Evolutionary conservation across 2,329 filamentous ascomycete genomes (phyloP).

Genomic region (Aspergillus hortae): DNA sequence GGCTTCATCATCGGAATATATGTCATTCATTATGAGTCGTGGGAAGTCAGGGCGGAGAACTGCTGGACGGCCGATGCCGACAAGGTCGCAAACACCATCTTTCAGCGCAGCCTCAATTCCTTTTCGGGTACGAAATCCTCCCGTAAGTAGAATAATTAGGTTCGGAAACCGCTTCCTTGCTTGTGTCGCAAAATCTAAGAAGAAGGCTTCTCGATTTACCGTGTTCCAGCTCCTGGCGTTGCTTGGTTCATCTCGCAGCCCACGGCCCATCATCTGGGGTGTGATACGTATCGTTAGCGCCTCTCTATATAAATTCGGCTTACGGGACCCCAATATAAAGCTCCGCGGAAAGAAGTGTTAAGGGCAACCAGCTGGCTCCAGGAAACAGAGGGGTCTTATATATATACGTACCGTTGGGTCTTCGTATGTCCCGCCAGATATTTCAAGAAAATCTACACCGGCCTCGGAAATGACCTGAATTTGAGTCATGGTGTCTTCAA

Average conservation of each 20-base stretch:
- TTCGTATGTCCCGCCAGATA: constrained; percentile 60
- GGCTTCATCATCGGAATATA: background rate
- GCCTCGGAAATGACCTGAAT: constrained; percentile 42
- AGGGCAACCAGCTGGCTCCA: background rate
- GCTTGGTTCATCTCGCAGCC: background rate
- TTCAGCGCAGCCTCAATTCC: constrained; percentile 47
- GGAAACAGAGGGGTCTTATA: background rate
- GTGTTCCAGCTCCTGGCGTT: background rate
- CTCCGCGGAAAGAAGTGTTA: too few species aligned
- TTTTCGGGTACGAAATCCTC: constrained; percentile 52
- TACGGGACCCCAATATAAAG: too few species aligned
- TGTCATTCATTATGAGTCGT: background rate
- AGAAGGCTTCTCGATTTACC: constrained; percentile 57
- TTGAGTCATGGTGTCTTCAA: constrained; percentile 53
- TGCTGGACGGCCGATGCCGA: constrained; percentile 43
- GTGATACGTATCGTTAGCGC: too few species aligned
- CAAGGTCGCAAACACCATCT: constrained; percentile 41
- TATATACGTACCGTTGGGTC: constrained; percentile 32
- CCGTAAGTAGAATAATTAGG: constrained; percentile 52
- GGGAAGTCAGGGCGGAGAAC: constrained; percentile 31
- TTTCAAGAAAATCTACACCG: constrained; percentile 61
- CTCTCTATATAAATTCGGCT: too few species aligned
- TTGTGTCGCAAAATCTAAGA: constrained; percentile 56
- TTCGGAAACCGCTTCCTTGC: constrained; percentile 42
- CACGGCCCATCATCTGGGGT: constrained; percentile 18